Percentiles rank a stretch among this genome's conserved stretches.
phyloP scores from a whole-genome alignment of 1,139 yeast genomes.

The Candida mesenterica region DNA sequence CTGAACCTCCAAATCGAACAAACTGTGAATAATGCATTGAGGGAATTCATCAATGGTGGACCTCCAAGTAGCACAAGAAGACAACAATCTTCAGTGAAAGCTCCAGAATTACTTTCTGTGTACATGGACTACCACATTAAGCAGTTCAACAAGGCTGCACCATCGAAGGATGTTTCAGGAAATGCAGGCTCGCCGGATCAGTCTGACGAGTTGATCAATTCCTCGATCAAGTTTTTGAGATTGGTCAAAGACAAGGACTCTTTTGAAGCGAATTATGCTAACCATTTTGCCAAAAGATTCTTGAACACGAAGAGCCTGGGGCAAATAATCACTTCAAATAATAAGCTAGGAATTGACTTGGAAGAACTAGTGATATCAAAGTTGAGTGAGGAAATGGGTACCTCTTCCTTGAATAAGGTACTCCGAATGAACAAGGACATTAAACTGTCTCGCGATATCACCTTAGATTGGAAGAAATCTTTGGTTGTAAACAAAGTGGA shows the following conservation, averaged over 20 bases:
- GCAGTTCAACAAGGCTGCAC: constrained; percentile 47
- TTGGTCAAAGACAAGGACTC: constrained; percentile 81
- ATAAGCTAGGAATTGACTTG: constrained; percentile 48
- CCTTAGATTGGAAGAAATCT: constrained; percentile 48
- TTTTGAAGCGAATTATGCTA: constrained; percentile 83
- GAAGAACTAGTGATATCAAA: constrained; percentile 72
- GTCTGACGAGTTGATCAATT: constrained; percentile 53
- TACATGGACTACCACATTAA: constrained; percentile 73
- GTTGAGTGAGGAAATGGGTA: constrained; percentile 76
- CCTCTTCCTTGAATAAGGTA: constrained; percentile 73
- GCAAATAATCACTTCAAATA: constrained; percentile 6
- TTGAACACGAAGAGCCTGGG: constrained; percentile 46
- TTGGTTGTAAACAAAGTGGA: constrained; percentile 19
- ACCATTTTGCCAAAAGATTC: constrained; percentile 84
- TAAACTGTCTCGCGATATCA: constrained; percentile 60
- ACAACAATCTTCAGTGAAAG: constrained; percentile 33
- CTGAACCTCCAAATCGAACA: constrained; percentile 51
- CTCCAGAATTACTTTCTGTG: constrained; percentile 72
- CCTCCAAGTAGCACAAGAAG: constrained; percentile 5
- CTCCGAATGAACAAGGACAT: constrained; percentile 91
- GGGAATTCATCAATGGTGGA: constrained; percentile 54
- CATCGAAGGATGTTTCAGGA: constrained; percentile 13
- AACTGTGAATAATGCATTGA: constrained; percentile 60
- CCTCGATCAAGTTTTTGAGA: constrained; percentile 61
- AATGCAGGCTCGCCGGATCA: constrained; percentile 40